Evolutionary conservation across 306 rosid species (phyloP), one percentile per base, ranked within the genome.

Genomic region (Quercus berberidifolia): DNA sequence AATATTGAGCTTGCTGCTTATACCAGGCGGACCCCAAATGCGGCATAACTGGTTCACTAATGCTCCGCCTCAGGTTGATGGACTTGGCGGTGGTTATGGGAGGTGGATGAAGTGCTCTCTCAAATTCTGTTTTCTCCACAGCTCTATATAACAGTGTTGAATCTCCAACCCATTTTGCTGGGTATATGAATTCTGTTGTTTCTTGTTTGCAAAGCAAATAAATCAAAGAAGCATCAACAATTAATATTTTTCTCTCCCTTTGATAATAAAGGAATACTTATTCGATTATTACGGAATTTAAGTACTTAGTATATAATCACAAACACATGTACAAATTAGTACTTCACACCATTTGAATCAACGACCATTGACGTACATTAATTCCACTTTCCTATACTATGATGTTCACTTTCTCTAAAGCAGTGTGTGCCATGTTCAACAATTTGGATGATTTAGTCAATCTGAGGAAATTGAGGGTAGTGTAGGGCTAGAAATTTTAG

Each of bases 11-110:
- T 93, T 98, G 31, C 96, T 97, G 33, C 74, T 89, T 1, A 96
- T 83, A 38, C 96, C 92, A 0, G 99, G 97, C 4, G 91, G 99
- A 21, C 98, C 98, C 98, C 97, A 64, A 90, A 91, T 77, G 94
- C 94, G 7, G 43, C 6, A 91, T 94, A 19, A 91, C 62, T 0
- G 97, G 96, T 76, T 93, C 96, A 0, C 55, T 90, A 33, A 91
- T 56, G 77, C 86, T 86, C 26, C 82, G 55, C 23, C 94, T 86
- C 31, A 83, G 86, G 19, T 71, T 74, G 23, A 55, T 79, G 38
- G 79, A 41, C 71, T 79, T 80, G 59, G 82, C 60, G 55, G 14
- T 60, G 71, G 62, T 82, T 76, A 86, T 7, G 21, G 97, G 85
- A 49, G 96, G 99, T 20, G 92, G 98, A 83, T 95, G 94, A 63